phyloP scores from a whole-genome alignment of 352 stramenopile genomes.

The Blastocystis sp. region DNA sequence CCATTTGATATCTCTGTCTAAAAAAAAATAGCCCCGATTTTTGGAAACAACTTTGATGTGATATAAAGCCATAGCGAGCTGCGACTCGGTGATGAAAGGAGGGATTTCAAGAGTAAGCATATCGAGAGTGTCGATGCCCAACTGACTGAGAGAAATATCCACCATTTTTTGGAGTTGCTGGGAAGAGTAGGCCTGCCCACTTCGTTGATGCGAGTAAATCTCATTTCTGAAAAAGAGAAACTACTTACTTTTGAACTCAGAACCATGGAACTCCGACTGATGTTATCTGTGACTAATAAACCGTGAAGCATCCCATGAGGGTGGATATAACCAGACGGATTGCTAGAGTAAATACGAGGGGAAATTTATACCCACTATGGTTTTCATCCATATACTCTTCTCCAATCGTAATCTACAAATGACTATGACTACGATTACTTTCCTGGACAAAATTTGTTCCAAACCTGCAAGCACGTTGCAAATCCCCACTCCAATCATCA shows the following conservation, averaged over 20 bases:
- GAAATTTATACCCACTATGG: background rate
- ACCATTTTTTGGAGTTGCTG: slow-evolving; percentile 21
- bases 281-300: background rate
- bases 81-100: slow-evolving; percentile 55
- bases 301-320: slow-evolving; percentile 44
- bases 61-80: slow-evolving; percentile 38
- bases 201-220: slow-evolving; percentile 48
- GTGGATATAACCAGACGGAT: slow-evolving; percentile 23
- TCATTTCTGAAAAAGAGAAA: background rate
- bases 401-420: slow-evolving; percentile 28
- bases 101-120: slow-evolving; percentile 53
- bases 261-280: background rate
- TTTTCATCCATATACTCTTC: slow-evolving; percentile 53
- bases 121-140: slow-evolving; percentile 25
- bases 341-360: background rate
- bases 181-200: background rate
- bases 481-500: slow-evolving; percentile 54
- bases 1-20: background rate
- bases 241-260: slow-evolving; percentile 8
- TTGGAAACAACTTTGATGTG: background rate
- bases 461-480: slow-evolving; percentile 39
- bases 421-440: background rate
- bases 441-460: slow-evolving; percentile 34
- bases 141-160: slow-evolving; percentile 17
- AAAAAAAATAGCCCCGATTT: background rate